Conservation (phyloP, 2,329 filamentous ascomycete genomes). For the Didymella sp. region DNA sequence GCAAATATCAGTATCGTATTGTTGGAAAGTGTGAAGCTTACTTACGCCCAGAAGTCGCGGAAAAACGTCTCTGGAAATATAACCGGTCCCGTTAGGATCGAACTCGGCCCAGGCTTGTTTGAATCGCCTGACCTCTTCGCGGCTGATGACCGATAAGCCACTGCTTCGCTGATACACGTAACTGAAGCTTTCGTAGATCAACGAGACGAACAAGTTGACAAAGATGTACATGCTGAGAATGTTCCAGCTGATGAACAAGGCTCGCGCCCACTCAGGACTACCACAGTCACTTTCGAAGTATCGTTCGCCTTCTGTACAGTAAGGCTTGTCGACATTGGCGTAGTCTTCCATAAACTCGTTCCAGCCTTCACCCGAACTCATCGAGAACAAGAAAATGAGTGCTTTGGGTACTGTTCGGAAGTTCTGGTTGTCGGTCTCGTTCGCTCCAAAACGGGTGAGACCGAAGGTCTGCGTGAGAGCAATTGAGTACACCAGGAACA, state of each 20-base stretch:
- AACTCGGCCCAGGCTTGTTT: slow-evolving; percentile 98
- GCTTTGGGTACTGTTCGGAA: slow-evolving; percentile 94
- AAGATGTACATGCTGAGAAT: slow-evolving; percentile 99
- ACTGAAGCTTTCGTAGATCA: slow-evolving; percentile 99
- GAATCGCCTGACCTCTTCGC: slow-evolving; percentile 94
- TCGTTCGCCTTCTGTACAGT: slow-evolving; percentile 73
- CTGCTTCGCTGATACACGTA: slow-evolving; percentile 98
- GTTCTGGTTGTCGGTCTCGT: slow-evolving; percentile 81
- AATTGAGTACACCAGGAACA: slow-evolving; percentile 96
- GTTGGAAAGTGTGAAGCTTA: slow-evolving; percentile 5
- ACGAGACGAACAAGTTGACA: slow-evolving; percentile 94
- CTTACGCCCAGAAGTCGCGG: slow-evolving; percentile 81
- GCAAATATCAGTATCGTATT: slow-evolving; percentile 15
- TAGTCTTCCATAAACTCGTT: slow-evolving; percentile 97
- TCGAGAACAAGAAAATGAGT: slow-evolving; percentile 89
- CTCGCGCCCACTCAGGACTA: slow-evolving; percentile 84
- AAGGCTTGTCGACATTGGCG: slow-evolving; percentile 77
- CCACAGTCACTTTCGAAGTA: slow-evolving; percentile 95
- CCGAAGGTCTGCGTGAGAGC: slow-evolving; percentile 96
- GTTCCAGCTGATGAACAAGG: slow-evolving; percentile 95
- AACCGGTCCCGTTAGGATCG: slow-evolving; percentile 89
- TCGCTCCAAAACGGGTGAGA: slow-evolving; percentile 81
- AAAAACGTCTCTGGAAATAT: slow-evolving; percentile 87
- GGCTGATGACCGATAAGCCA: slow-evolving; percentile 85
- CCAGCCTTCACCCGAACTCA: slow-evolving; percentile 95